A percentile compares a stretch with the other conserved stretches of the same genome.
Conservation (phyloP, 78 protist genomes). For the Fonticula alba region DNA sequence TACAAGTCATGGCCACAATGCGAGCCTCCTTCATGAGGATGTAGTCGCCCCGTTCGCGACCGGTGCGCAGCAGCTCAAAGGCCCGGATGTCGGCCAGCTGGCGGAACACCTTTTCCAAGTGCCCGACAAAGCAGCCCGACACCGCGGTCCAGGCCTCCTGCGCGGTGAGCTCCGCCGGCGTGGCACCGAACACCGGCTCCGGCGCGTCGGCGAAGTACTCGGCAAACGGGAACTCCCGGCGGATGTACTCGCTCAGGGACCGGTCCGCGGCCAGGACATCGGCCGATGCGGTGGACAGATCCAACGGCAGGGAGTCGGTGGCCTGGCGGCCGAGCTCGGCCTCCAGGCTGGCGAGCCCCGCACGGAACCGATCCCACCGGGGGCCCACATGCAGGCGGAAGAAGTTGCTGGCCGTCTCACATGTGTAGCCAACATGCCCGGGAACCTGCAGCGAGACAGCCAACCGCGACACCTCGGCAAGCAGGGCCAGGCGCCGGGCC, state of each 20-base stretch:
- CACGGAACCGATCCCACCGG: conserved; percentile 21
- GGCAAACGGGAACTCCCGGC: conserved; percentile 13
- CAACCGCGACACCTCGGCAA: conserved; percentile 37
- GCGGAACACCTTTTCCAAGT: conserved; percentile 39
- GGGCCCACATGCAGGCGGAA: conserved; percentile 28
- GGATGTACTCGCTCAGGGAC: no score
- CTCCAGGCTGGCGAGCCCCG: no score
- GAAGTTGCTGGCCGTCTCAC: conserved; percentile 79
- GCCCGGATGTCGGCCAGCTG: conserved; percentile 52
- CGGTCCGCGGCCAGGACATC: neutral
- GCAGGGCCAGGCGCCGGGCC: conserved; percentile 40
- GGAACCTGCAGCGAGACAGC: conserved; percentile 29
- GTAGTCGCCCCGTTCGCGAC: conserved; percentile 59
- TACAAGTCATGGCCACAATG: conserved; percentile 92
- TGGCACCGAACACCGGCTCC: conserved; percentile 1
- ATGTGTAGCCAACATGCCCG: conserved; percentile 45
- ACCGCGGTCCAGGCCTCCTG: neutral
- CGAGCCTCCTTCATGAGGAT: conserved; percentile 63
- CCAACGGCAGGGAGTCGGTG: neutral
- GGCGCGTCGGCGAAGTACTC: conserved; percentile 16
- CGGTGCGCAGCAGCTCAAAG: conserved; percentile 71
- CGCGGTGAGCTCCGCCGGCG: neutral
- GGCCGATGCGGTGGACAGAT: neutral
- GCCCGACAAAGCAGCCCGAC: conserved; percentile 18
- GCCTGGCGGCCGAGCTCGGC: no score